phyloP scores from a whole-genome alignment of 2,329 filamentous ascomycete species.

The Monosporascus cannonballus region DNA sequence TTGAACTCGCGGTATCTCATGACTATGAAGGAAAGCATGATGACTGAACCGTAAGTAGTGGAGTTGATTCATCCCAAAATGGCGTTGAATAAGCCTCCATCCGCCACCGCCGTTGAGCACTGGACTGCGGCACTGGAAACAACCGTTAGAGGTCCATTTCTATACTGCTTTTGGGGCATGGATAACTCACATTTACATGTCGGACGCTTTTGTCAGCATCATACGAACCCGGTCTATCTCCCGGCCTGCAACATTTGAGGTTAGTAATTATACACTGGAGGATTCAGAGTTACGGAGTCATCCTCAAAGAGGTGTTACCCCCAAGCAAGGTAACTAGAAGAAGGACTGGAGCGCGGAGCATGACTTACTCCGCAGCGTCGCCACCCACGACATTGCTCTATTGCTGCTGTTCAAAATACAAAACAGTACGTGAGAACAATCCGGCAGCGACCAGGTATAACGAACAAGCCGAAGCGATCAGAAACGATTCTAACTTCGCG shows the following conservation, averaged over 20 bases:
- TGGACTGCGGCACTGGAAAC: constrained; percentile 69
- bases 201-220: constrained; percentile 73
- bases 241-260: constrained; percentile 18
- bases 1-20: constrained; percentile 62
- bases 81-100: constrained; percentile 84
- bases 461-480: constrained; percentile 76
- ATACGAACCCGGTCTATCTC: constrained; percentile 65
- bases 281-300: neutral
- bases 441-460: constrained; percentile 80
- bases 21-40: constrained; percentile 57
- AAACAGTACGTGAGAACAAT: constrained; percentile 71
- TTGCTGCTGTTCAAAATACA: constrained; percentile 64
- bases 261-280: neutral
- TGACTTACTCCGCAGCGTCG: constrained; percentile 35
- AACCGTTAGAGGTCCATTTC: neutral
- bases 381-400: constrained; percentile 63
- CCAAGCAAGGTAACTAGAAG: too few species aligned
- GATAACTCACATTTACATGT: constrained; percentile 65
- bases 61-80: constrained; percentile 85
- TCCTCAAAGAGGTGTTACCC: too few species aligned
- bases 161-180: constrained; percentile 3
- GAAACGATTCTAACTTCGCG: constrained; percentile 66
- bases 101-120: constrained; percentile 65
- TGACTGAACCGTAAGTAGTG: constrained; percentile 78
- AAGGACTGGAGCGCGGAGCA: too few species aligned